Evolutionary conservation across 2,329 filamentous ascomycete genomes (phyloP).

Genomic region (Nannizziopsis barbatae): DNA sequence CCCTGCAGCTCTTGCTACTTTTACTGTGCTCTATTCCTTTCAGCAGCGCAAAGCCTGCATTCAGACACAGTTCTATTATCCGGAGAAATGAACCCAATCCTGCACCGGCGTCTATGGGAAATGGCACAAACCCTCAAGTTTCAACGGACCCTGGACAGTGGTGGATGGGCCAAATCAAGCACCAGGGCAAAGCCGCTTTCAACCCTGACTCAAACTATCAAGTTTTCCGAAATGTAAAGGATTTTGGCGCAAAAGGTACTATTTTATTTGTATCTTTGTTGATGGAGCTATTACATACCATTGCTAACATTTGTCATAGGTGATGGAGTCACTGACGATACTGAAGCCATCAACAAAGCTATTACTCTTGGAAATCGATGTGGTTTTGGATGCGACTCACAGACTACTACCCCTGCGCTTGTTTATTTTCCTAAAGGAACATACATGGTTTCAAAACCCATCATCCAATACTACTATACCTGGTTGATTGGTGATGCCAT

Average conservation of each 20-base stretch:
- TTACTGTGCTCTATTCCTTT: conserved; percentile 22
- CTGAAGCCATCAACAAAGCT: conserved; percentile 73
- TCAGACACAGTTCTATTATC: neutral
- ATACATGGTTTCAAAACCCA: conserved; percentile 67
- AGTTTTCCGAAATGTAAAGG: conserved; percentile 65
- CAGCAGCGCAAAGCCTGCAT: conserved; percentile 25
- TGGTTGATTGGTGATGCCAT: conserved; percentile 76
- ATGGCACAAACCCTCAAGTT: no score
- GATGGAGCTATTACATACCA: conserved; percentile 9
- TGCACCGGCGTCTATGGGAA: no score
- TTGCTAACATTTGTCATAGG: conserved; percentile 33
- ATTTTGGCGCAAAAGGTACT: conserved; percentile 59
- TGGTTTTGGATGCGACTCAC: conserved; percentile 68
- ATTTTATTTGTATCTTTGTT: conserved; percentile 30
- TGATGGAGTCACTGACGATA: conserved; percentile 67
- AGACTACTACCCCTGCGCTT: conserved; percentile 70
- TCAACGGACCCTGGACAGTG: conserved; percentile 23
- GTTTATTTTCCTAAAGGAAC: conserved; percentile 87
- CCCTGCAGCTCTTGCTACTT: conserved; percentile 25
- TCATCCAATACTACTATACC: conserved; percentile 81
- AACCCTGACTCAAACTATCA: conserved; percentile 48
- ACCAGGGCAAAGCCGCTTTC: conserved; percentile 59
- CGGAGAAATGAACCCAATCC: no score
- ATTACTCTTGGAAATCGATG: conserved; percentile 70
- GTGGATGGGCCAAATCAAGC: conserved; percentile 61